Evolutionary conservation across 345 rosid genomes (phyloP).

Genomic region (Bruguiera gymnorhiza): DNA sequence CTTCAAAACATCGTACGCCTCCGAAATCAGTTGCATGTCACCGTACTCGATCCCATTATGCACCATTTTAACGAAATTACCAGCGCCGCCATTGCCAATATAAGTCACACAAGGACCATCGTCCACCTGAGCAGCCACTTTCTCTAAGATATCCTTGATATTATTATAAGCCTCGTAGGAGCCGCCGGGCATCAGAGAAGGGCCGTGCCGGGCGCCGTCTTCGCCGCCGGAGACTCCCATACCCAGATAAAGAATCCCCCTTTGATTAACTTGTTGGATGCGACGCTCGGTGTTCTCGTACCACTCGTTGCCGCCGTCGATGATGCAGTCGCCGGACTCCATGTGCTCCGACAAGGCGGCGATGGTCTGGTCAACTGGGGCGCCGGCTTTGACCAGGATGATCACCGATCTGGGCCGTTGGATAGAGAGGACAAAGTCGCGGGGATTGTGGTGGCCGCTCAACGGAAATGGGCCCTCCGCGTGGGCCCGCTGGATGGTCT

Average conservation of each 20-base stretch:
- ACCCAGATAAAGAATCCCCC: constrained; percentile 72
- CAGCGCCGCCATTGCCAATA: constrained; percentile 95
- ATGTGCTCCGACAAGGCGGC: constrained; percentile 69
- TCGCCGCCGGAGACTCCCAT: constrained; percentile 99
- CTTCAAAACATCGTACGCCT: constrained; percentile 93
- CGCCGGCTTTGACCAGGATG: constrained; percentile 92
- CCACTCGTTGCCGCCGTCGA: constrained; percentile 99
- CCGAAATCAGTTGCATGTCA: constrained; percentile 92
- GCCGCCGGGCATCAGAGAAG: constrained; percentile 96
- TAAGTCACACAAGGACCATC: constrained; percentile 98
- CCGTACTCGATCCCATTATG: constrained; percentile 99
- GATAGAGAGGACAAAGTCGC: constrained; percentile 87
- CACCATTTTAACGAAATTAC: constrained; percentile 95
- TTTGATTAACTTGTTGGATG: constrained; percentile 50
- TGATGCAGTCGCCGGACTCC: constrained; percentile 80
- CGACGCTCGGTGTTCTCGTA: constrained; percentile 88
- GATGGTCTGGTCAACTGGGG: constrained; percentile 93
- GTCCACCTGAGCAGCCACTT: constrained; percentile 92
- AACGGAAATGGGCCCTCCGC: constrained; percentile 73
- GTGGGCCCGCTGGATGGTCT: constrained; percentile 67
- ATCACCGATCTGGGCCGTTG: constrained; percentile 82
- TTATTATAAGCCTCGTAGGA: constrained; percentile 72
- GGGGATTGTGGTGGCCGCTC: constrained; percentile 67
- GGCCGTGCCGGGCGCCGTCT: constrained; percentile 91
- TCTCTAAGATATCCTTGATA: constrained; percentile 57